Evolutionary conservation across 2,329 filamentous ascomycete genomes (phyloP).

Genomic region (Sclerotinia nivalis): DNA sequence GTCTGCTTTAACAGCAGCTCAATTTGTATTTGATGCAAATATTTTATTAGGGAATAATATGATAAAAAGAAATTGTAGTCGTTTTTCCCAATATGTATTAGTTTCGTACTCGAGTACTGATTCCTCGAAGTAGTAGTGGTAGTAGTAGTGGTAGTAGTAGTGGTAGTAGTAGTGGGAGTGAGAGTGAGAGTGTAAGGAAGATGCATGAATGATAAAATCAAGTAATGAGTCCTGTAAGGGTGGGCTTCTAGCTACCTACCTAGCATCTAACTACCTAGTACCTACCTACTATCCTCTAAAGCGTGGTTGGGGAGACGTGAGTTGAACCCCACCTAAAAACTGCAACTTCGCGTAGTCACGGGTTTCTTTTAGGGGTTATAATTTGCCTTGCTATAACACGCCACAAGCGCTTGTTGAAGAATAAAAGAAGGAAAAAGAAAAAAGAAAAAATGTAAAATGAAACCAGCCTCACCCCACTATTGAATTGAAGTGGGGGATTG

Average conservation of each 20-base stretch:
- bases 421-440: neutral
- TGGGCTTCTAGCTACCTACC: too few species aligned
- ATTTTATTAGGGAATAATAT: too few species aligned
- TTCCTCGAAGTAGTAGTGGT: too few species aligned
- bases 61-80: neutral
- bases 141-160: too few species aligned
- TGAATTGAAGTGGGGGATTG: neutral
- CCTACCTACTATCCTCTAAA: neutral
- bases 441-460: neutral
- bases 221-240: too few species aligned
- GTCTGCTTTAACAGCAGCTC: too few species aligned
- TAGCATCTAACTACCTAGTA: too few species aligned
- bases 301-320: neutral
- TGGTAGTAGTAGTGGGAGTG: too few species aligned
- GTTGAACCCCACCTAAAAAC: neutral
- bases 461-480: constrained; percentile 8
- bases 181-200: neutral
- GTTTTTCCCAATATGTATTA: neutral
- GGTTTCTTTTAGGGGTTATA: neutral
- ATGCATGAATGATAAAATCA: too few species aligned
- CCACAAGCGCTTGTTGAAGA: constrained; percentile 9
- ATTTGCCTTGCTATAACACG: neutral
- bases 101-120: too few species aligned
- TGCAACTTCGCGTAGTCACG: constrained; percentile 7
- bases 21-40: too few species aligned